Evolutionary conservation across 495 filamentous ascomycete species (phyloP), one percentile per base, ranked within the genome.

Genomic region (Neurospora sp.): DNA sequence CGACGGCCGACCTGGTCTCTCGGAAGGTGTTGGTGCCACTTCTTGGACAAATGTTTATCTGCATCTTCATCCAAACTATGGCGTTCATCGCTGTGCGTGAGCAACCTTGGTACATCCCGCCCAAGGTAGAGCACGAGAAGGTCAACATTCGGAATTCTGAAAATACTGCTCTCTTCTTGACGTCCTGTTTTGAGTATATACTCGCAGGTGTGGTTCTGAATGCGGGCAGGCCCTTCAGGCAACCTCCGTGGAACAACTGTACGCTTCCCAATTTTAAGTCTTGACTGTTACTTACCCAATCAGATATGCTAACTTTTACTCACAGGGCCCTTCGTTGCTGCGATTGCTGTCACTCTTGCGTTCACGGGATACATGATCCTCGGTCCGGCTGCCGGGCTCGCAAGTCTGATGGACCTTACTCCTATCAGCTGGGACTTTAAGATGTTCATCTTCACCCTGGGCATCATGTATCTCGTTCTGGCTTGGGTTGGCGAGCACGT

Each of bases 151-250:
- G 89, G 72, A 98, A 98, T 77, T 97, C 94, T 15, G 91, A 98
- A 79, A 98, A 98, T 76, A 96, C 94, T 0, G 88, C 91, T 0
- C 83, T 99, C 21, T 99, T 98, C 82, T 82, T 98, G 66, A 84
- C 94, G 31, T 97, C 93, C 1, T 97, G 93, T 77, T 98, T 92
- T 78, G 94, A 98, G 81, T 99, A 99, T 81, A 94, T 96, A 48
- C 85, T 97, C 40, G 89, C 93, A 2, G 96, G 92, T 17, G 86
- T 98, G 72, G 92, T 98, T 17, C 85, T 98, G 17, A 97, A 91
- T 76, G 92, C 95, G 59, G 96, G 96, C 7, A 88, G 88, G 21
- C 96, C 96, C 10, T 99, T 96, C 82, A 86, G 96, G 70, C 92
- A 94, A 77, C 84, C 89, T 11, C 94, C 97, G 86, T 83, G 84